These are phyloP conservation scores for Flagelloscypha sp. DNA, from an alignment of 768 basidiomycete species.

Conservation along the genomic window DNA sequence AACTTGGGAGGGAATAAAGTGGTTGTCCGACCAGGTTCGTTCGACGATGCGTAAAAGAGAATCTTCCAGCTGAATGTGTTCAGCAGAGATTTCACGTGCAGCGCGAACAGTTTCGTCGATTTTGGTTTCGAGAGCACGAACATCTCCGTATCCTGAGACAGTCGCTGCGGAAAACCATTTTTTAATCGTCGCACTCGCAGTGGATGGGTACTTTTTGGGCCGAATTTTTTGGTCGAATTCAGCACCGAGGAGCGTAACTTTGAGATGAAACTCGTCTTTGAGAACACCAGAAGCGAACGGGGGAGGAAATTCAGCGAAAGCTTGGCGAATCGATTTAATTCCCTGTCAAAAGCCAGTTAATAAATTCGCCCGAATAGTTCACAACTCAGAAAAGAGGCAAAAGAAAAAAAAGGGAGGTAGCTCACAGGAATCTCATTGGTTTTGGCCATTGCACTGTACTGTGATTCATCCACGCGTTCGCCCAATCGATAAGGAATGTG, in stretches of 20 bases:
- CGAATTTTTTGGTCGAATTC: conserved; percentile 6
- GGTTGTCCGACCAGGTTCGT: conserved; percentile 10
- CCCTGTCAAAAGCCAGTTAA: no score
- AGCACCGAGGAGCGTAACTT: conserved; percentile 8
- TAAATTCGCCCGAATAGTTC: no score
- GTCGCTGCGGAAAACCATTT: conserved; percentile 9
- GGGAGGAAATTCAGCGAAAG: no score
- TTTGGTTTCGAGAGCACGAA: conserved; percentile 14
- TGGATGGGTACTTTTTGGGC: neutral
- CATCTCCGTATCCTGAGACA: conserved; percentile 19
- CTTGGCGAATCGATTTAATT: no score
- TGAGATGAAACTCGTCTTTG: conserved; percentile 6
- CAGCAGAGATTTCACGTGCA: conserved; percentile 17
- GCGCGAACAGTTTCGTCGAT: conserved; percentile 14
- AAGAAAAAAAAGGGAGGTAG: no score
- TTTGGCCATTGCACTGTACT: no score
- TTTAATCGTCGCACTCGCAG: no score
- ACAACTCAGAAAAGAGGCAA: no score
- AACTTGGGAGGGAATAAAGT: conserved; percentile 16
- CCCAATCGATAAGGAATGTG: no score
- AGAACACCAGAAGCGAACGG: neutral
- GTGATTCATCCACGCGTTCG: no score
- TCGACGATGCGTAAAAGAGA: conserved; percentile 11
- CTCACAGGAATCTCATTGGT: no score
- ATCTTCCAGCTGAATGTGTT: conserved; percentile 13